Base-by-base conservation (phyloP, 805 yeast genomes). In the Candida manassasensis region DNA sequence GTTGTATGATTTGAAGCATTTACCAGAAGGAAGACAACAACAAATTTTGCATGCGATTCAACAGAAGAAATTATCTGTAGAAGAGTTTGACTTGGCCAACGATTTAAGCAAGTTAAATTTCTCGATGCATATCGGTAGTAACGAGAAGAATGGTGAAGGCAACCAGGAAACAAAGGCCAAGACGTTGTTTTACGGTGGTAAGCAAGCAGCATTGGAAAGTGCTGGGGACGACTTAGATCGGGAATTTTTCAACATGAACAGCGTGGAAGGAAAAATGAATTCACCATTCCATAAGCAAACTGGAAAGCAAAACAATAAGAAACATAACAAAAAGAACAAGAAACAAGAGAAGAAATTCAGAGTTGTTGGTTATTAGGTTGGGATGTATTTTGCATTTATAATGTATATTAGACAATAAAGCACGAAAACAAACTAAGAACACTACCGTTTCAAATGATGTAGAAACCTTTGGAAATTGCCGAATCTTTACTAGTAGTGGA, bases 201-300 rank as follows among this genome's bases (percentile, higher is more conserved):
- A 75, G 44, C 88, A 84, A 53, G 90, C 93, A 9, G 85, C 87
- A 2, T 67, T 83, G 43, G 75, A 73, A 45, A 80, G 82, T 53
- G 83, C 87, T 5, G 87, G 90, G 22, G 85, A 77, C 27, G 93
- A 86, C 48, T 67, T 90, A 45, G 97, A 90, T 57, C 69, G 76
- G 24, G 96, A 87, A 39, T 90, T 90, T 53, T 90, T 90, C 69
- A 70, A 74, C 37, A 75, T 81, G 79, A 73, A 71, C 39, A 63
- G 59, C 11, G 77, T 81, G 3, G 69, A 70, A 42, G 95, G 95
- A 3, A 75, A 72, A 36, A 52, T 81, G 41, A 67, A 69, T 27
- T 65, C 73, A 4, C 95, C 97, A 5, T 87, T 86, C 71, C 96
- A 90, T 54, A 70, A 69, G 47, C 52, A 52, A 12, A 59, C 52